Evolutionary conservation across 2,329 filamentous ascomycete species (phyloP).

Genomic region (Nectriaceae sp.): DNA sequence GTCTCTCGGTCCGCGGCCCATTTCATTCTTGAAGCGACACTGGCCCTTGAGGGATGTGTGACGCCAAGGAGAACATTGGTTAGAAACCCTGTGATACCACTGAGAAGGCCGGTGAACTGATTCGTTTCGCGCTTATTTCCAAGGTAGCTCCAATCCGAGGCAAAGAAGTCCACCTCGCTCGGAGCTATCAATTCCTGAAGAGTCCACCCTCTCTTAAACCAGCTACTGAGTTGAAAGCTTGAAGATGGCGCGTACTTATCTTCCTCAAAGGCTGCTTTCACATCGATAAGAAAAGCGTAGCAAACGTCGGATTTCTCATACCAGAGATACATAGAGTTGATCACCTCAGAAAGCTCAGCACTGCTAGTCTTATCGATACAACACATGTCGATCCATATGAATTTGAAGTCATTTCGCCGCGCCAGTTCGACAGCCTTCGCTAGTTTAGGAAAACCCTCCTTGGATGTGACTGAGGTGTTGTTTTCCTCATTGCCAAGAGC

Average conservation of each 20-base stretch:
- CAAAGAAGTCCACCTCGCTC: conserved; percentile 3
- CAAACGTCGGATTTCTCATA: conserved; percentile 6
- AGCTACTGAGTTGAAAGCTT: neutral
- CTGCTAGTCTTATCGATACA: conserved; percentile 31
- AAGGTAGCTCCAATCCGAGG: conserved; percentile 5
- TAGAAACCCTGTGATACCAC: conserved; percentile 1
- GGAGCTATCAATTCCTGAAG: conserved; percentile 10
- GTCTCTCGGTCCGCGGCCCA: neutral
- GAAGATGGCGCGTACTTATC: neutral
- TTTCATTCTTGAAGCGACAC: neutral
- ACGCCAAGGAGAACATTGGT: conserved; percentile 1
- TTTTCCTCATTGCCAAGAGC: neutral
- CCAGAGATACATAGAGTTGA: conserved; percentile 18
- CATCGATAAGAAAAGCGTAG: conserved; percentile 11
- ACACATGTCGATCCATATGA: conserved; percentile 32
- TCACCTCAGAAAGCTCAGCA: conserved; percentile 12
- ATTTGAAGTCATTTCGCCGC: conserved; percentile 19
- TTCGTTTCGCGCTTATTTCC: neutral
- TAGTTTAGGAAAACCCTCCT: conserved; percentile 20
- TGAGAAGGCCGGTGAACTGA: neutral
- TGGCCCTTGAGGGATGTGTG: neutral
- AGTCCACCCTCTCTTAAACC: conserved; percentile 10
- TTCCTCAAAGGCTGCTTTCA: neutral
- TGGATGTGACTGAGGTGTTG: neutral
- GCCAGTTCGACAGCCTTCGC: conserved; percentile 20